These are phyloP conservation scores for Ocimum tenuiflorum DNA, from an alignment of 257 asterid species.

Conservation along the genomic window DNA sequence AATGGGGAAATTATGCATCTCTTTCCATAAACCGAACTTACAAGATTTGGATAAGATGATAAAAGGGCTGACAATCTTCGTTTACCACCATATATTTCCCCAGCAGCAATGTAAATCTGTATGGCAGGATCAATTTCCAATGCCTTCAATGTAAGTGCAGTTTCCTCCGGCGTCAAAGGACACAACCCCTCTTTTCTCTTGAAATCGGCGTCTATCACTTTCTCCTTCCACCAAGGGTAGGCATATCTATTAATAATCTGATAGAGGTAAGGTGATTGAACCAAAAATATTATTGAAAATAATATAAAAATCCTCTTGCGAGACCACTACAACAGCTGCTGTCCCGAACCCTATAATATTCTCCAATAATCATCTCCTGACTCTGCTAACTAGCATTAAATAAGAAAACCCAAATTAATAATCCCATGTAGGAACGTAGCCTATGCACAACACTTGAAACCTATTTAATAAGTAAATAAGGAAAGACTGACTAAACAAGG, in stretches of 20 bases:
- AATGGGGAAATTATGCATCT: neutral
- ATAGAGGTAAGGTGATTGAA: conserved; percentile 2
- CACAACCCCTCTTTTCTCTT: conserved; percentile 92
- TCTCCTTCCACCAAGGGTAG: conserved; percentile 99
- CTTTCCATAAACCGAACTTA: conserved; percentile 20
- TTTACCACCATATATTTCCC: conserved; percentile 91
- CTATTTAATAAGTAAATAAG: too few relatives aligned
- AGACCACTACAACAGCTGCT: too few relatives aligned
- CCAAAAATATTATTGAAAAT: too few relatives aligned
- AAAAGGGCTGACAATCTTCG: conserved; percentile 64
- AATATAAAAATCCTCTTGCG: too few relatives aligned
- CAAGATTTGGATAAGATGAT: conserved; percentile 76
- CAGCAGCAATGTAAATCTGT: conserved; percentile 94
- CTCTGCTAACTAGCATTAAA: too few relatives aligned
- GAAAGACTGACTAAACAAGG: too few relatives aligned
- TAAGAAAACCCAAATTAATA: too few relatives aligned
- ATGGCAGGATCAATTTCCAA: conserved; percentile 59
- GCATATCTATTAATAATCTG: conserved; percentile 51
- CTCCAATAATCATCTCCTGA: too few relatives aligned
- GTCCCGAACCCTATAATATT: too few relatives aligned
- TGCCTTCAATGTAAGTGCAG: conserved; percentile 74
- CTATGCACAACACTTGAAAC: too few relatives aligned
- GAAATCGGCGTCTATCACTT: conserved; percentile 71
- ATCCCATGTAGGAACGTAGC: too few relatives aligned
- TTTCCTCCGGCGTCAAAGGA: conserved; percentile 97